These are phyloP conservation scores for Fraxinus excelsior DNA, from an alignment of 257 asterid genomes.

Conservation along the genomic window DNA sequence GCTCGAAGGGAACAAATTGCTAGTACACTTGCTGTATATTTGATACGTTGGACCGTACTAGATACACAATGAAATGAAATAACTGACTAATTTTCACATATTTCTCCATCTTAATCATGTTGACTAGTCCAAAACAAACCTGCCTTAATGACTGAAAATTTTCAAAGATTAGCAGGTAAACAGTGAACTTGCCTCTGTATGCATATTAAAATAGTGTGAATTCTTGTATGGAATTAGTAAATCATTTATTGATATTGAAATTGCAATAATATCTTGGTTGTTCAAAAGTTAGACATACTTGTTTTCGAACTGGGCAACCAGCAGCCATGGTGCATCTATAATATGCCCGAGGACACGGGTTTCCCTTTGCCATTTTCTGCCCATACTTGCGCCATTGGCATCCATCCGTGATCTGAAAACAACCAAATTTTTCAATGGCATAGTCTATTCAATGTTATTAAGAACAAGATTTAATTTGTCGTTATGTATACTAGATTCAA, in stretches of 20 bases:
- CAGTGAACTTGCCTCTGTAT: background rate
- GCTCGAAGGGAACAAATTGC: background rate
- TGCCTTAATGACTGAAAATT: background rate
- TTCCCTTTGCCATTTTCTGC: constrained; percentile 96
- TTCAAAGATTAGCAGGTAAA: background rate
- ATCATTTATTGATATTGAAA: background rate
- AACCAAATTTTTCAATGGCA: background rate
- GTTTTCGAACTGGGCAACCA: constrained; percentile 95
- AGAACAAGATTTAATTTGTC: background rate
- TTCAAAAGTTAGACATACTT: constrained; percentile 43
- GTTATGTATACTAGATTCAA: background rate
- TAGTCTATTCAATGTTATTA: background rate
- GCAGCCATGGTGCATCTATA: constrained; percentile 97
- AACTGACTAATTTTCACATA: background rate
- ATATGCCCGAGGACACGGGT: constrained; percentile 97
- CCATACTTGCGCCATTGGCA: constrained; percentile 99
- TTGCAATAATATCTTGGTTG: background rate
- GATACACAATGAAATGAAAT: background rate
- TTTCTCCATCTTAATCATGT: background rate
- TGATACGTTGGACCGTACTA: background rate
- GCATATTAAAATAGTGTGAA: background rate
- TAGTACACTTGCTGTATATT: background rate
- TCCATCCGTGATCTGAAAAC: constrained; percentile 75
- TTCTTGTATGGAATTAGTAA: background rate
- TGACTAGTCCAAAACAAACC: background rate